A percentile compares a stretch with the other conserved stretches of the same genome.
Evolutionary conservation across 129 eudicot genomes (phyloP).

Genomic region (Kitagawia praeruptora): DNA sequence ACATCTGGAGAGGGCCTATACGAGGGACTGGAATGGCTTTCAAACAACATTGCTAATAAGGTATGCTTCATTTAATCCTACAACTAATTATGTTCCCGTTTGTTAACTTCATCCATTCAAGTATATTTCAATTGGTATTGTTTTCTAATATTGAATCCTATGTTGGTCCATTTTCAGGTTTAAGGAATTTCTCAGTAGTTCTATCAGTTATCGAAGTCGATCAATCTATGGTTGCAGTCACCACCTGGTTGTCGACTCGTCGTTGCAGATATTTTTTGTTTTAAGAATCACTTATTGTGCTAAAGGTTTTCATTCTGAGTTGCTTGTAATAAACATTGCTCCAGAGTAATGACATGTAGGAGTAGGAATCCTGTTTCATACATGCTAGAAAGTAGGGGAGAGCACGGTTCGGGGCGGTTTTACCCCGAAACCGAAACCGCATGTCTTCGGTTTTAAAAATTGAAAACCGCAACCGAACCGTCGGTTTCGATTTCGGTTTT

Average conservation of each 20-base stretch:
- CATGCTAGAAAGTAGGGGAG: too few relatives aligned
- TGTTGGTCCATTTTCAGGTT: constrained; percentile 5
- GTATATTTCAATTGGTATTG: neutral
- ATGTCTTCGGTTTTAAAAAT: too few relatives aligned
- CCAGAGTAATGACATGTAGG: neutral
- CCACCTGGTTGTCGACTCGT: neutral
- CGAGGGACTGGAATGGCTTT: constrained; percentile 58
- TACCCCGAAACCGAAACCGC: too few relatives aligned
- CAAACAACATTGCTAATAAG: constrained; percentile 53
- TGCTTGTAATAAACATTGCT: neutral
- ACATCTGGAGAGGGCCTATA: constrained; percentile 59
- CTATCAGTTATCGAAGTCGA: neutral
- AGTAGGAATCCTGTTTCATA: too few relatives aligned
- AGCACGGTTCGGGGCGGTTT: too few relatives aligned
- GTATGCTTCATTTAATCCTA: constrained; percentile 13
- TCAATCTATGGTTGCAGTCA: neutral
- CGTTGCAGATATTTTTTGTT: neutral
- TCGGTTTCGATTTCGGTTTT: too few relatives aligned
- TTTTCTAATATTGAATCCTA: neutral
- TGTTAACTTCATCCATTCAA: too few relatives aligned
- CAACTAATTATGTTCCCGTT: neutral
- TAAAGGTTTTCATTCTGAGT: neutral
- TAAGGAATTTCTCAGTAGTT: neutral
- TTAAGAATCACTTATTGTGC: neutral
- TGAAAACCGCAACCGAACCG: too few relatives aligned